phyloP scores from a whole-genome alignment of 2,329 filamentous ascomycete genomes.

The Coleophoma crateriformis region DNA sequence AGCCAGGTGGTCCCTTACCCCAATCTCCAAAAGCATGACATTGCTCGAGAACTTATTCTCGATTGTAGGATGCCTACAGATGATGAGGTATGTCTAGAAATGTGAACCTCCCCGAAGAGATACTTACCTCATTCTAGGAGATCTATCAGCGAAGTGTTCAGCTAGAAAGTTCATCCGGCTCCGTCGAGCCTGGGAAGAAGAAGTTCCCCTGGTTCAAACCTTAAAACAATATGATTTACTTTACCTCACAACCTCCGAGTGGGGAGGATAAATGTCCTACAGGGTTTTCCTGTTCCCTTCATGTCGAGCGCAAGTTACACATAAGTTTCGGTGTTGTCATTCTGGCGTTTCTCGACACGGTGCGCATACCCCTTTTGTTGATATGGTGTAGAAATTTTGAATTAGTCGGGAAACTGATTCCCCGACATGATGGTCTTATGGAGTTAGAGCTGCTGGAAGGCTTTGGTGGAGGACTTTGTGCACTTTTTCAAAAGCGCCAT shows the following conservation, averaged over 20 bases:
- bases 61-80: conserved; percentile 78
- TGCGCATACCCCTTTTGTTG: no score
- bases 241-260: no score
- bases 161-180: conserved; percentile 46
- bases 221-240: conserved; percentile 4
- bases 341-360: no score
- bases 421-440: no score
- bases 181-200: conserved; percentile 49
- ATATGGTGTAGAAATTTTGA: no score
- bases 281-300: not conserved
- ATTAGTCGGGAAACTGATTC: no score
- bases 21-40: conserved; percentile 63
- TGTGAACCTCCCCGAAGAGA: not conserved
- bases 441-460: no score
- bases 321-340: no score
- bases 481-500: no score
- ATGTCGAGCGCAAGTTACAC: conserved; percentile 1
- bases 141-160: conserved; percentile 58
- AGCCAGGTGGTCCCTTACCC: conserved; percentile 83
- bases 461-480: no score
- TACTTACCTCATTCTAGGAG: conserved; percentile 39
- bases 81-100: conserved; percentile 66
- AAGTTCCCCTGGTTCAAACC: conserved; percentile 58
- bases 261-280: no score
- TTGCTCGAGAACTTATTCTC: conserved; percentile 68